Evolutionary conservation across 2,329 filamentous ascomycete species (phyloP), one percentile per base, ranked within the genome.

Genomic region (Penicillium sp.): DNA sequence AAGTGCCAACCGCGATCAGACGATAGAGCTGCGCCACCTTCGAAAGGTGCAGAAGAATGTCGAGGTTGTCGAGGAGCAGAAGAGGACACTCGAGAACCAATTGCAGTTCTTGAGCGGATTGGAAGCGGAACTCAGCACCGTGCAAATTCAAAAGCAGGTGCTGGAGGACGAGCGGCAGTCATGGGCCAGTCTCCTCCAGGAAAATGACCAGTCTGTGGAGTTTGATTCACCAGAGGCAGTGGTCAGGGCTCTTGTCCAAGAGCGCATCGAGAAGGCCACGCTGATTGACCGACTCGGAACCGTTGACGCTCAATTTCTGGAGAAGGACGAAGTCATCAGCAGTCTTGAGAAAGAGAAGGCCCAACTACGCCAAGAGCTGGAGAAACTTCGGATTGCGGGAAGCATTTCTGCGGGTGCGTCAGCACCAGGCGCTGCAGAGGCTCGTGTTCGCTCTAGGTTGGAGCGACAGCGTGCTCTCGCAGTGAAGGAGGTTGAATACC

Each of bases 61-160:
- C 1, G 91, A 96, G 71, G 86, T 99, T 2, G 90, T 98, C 0
- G 92, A 99, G 73, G 95, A 99, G 74, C 92, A 99, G 79, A 98
- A 98, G 81, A 84, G 91, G 62, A 86, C 87, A 0, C 79, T 99
- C 22, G 89, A 95, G 74, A 87, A 88, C 35, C 91, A 88, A 70
- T 75, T 99, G 1, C 87, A 91, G 61, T 82, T 89, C 39, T 89
- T 94, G 75, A 87, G 91, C 58, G 82, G 86, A 12, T 71, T 96
- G 10, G 87, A 95, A 69, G 82, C 85, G 31, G 90, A 97, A 71
- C 81, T 98, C 12, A 83, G 86, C 10, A 94, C 96, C 72, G 86
- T 90, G 20, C 86, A 90, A 62, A 83, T 96, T 41, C 92, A 96
- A 70, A 88, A 90, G 55, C 91, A 96, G 70, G 84, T 93, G 3